Evolutionary conservation across 495 filamentous ascomycete genomes (phyloP).

Genomic region (Pseudevernia furfuracea): DNA sequence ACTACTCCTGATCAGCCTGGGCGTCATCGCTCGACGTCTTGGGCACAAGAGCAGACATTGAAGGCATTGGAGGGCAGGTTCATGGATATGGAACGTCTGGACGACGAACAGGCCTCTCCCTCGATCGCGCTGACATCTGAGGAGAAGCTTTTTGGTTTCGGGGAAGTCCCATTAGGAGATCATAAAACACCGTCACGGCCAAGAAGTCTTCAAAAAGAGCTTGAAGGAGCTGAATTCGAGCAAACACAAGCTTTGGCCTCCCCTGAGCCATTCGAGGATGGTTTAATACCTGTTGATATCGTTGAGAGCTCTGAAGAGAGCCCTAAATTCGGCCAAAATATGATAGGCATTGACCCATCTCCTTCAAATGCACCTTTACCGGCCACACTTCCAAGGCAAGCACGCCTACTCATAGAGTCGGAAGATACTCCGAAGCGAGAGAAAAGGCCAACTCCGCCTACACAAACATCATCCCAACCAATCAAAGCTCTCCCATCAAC

Average conservation of each 20-base stretch:
- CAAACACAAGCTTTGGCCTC: background rate
- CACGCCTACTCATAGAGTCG: background rate
- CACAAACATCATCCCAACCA: background rate
- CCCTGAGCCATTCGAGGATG: slow-evolving; percentile 9
- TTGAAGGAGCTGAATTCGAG: slow-evolving; percentile 18
- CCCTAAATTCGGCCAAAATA: background rate
- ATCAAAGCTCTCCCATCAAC: slow-evolving; percentile 2
- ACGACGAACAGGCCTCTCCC: background rate
- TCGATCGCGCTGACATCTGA: slow-evolving; percentile 5
- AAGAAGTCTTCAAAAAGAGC: slow-evolving; percentile 24
- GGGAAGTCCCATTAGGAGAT: slow-evolving; percentile 17
- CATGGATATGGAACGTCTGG: slow-evolving; percentile 3
- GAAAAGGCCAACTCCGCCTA: background rate
- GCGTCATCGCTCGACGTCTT: slow-evolving; percentile 15
- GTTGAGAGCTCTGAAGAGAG: background rate
- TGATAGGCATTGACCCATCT: slow-evolving; percentile 12
- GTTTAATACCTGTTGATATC: slow-evolving; percentile 6
- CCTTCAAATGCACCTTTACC: slow-evolving; percentile 3
- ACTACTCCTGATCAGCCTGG: slow-evolving; percentile 21
- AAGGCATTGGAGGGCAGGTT: slow-evolving; percentile 28
- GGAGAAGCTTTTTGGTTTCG: slow-evolving; percentile 18
- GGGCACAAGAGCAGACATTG: slow-evolving; percentile 28
- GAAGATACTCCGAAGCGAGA: slow-evolving; percentile 10
- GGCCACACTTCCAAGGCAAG: background rate
- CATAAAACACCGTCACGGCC: slow-evolving; percentile 14